Evolutionary conservation across 2,329 filamentous ascomycete genomes (phyloP), one percentile per base, ranked within the genome.

Genomic region (Apiospora hydei): DNA sequence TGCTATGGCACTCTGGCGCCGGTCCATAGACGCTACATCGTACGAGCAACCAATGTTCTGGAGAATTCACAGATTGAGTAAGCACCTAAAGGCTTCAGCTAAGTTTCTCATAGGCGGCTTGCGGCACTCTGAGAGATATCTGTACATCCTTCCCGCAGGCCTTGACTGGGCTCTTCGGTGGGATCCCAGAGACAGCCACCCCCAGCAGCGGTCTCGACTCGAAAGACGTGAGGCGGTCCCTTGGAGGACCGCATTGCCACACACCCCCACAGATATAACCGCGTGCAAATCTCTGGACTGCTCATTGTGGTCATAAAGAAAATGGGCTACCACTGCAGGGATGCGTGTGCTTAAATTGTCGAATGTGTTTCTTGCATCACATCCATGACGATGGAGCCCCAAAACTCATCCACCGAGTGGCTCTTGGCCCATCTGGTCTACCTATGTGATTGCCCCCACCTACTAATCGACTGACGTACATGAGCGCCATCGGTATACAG

Each of bases 1-100:
- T 18, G 18, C 57, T 64, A n/a, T 64, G 57, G 57, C 18, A 41
- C 18, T 64, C 30, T 64, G 34, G 57, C 57, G 57, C 34, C 34
- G 21, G 34, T 64, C 34, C 7, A 64, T 3, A n/a, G 18, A 64
- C 8, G 34, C 34, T 41, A 41, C 57, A 41, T 24, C 57, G 18
- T 41, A 18, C 13, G 34, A 64, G 34, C 57, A 41, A 64, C 16
- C 57, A 34, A n/a, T 7, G 21, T 34, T 41, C 18, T n/a, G 3
- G 18, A 38, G 18, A 3, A n/a, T n/a, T 13, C 34, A 41, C 4
- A 34, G 18, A n/a, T 21, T 41, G 57, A 64, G 57, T 64, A 64
- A 64, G 57, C 57, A 64, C 34, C 57, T 41, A 64, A 64, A 41
- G 34, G 7, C 30, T 41, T 41, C 57, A n/a, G 34, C 11, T 14